Evolutionary conservation across 768 basidiomycete species (phyloP), one percentile per base, ranked within the genome.

Genomic region (Ramaria rubella): DNA sequence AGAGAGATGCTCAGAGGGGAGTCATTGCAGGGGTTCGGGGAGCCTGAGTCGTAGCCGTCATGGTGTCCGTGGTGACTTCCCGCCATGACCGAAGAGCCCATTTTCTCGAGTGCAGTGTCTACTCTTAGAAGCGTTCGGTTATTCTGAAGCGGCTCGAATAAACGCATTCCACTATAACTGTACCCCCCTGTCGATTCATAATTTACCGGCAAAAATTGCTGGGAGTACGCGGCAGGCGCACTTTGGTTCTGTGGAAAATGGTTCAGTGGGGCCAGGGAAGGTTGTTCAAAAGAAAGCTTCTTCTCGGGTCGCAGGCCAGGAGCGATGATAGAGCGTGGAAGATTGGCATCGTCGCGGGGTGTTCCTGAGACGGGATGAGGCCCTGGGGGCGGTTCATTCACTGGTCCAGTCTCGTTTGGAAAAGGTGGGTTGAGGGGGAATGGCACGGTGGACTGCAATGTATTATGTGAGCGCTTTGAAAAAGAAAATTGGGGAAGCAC

Each of bases 361-460:
- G n/a, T n/a, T n/a, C n/a, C n/a, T n/a, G n/a, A n/a, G n/a, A n/a
- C n/a, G n/a, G n/a, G n/a, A n/a, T n/a, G n/a, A n/a, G n/a, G n/a
- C n/a, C n/a, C n/a, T n/a, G n/a, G n/a, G n/a, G n/a, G n/a, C n/a
- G n/a, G n/a, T n/a, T n/a, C n/a, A n/a, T n/a, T n/a, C n/a, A n/a
- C n/a, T n/a, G n/a, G n/a, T n/a, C n/a, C n/a, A n/a, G n/a, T n/a
- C n/a, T n/a, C n/a, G n/a, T n/a, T n/a, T n/a, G 36, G 40, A 26
- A 24, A 36, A 14, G 30, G 19, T 36, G 33, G 1, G 21, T 23
- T 34, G 30, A 8, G 33, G 15, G 5, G 1, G 24, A 48, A 2
- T 11, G 49, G 49, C 6, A 51, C 49, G 11, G 49, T 51, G 9
- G 49, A 51, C 49, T 51, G n/a, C n/a, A n/a, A n/a, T n/a, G n/a